Percentiles rank a stretch among this genome's conserved stretches.
phyloP scores from a whole-genome alignment of 2,329 filamentous ascomycete species.

The Penicillium sp. region DNA sequence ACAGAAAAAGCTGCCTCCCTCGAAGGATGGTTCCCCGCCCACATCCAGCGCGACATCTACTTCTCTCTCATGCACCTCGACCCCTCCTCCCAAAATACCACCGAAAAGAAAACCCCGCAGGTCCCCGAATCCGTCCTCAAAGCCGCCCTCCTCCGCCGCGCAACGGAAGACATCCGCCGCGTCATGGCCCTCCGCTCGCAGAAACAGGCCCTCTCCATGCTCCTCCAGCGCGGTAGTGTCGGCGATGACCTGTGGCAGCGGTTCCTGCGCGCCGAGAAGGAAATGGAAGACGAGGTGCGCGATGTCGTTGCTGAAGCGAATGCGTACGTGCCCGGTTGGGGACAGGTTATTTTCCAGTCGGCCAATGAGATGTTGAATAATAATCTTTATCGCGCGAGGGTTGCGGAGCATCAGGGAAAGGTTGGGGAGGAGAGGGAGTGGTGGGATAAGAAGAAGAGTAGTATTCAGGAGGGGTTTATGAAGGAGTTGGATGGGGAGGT shows the following conservation, averaged over 20 bases:
- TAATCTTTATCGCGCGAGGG: conserved; percentile 69
- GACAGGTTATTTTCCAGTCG: conserved; percentile 92
- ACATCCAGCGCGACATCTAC: conserved; percentile 93
- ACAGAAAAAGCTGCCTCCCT: conserved; percentile 77
- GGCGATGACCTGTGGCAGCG: conserved; percentile 96
- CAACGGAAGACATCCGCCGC: conserved; percentile 88
- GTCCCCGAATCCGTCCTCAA: conserved; percentile 84
- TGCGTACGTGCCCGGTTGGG: conserved; percentile 84
- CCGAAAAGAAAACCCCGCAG: conserved; percentile 65
- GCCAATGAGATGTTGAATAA: conserved; percentile 96
- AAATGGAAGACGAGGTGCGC: conserved; percentile 93
- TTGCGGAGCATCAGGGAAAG: conserved; percentile 74
- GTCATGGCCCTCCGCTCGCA: conserved; percentile 85
- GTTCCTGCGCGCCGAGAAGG: conserved; percentile 89
- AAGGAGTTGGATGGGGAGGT: conserved; percentile 66
- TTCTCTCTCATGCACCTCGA: conserved; percentile 84
- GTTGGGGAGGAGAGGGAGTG: conserved; percentile 76
- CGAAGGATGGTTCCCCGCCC: conserved; percentile 89
- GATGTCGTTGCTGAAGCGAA: conserved; percentile 97
- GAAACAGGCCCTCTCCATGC: conserved; percentile 80
- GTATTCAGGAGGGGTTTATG: conserved; percentile 76
- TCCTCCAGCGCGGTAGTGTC: conserved; percentile 88
- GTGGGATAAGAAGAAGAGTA: conserved; percentile 83
- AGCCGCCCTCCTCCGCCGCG: conserved; percentile 83
- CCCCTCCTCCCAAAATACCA: conserved; percentile 40